These are phyloP conservation scores for Microthlaspi erraticum DNA, from an alignment of 345 rosid genomes.

Conservation along the genomic window DNA sequence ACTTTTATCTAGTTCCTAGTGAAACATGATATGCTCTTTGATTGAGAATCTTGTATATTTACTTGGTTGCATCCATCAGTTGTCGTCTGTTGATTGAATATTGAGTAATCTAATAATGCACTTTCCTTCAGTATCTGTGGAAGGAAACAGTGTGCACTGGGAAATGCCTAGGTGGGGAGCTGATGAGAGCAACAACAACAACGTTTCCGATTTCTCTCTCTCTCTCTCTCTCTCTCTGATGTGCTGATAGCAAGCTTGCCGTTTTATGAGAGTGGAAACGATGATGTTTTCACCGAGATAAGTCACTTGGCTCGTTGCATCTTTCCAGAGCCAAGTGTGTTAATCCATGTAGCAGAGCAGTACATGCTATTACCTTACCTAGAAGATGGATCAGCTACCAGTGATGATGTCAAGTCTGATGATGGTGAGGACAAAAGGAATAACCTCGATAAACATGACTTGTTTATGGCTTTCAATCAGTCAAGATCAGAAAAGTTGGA, in stretches of 20 bases:
- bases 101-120: conserved; percentile 20
- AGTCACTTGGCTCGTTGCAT: conserved; percentile 64
- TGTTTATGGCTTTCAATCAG: conserved; percentile 66
- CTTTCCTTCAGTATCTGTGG: conserved; percentile 23
- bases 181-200: conserved; percentile 44
- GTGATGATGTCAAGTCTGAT: conserved; percentile 51
- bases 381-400: conserved; percentile 59
- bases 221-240: conserved; percentile 41
- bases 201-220: conserved; percentile 43
- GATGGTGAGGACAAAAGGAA: conserved; percentile 51
- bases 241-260: conserved; percentile 46
- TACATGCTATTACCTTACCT: conserved; percentile 80
- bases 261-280: conserved; percentile 36
- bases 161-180: conserved; percentile 44
- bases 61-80: conserved; percentile 12
- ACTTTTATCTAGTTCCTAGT: too few species aligned
- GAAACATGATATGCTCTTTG: too few species aligned
- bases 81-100: conserved; percentile 10
- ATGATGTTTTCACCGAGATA: conserved; percentile 38
- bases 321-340: conserved; percentile 34
- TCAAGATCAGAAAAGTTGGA: conserved; percentile 54
- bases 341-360: conserved; percentile 45
- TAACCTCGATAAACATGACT: conserved; percentile 54
- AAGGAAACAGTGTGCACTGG: conserved; percentile 40
- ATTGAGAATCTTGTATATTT: too few species aligned